Evolutionary conservation across 768 basidiomycete species (phyloP), one percentile per base, ranked within the genome.

Genomic region (Psilocybe azurescens): DNA sequence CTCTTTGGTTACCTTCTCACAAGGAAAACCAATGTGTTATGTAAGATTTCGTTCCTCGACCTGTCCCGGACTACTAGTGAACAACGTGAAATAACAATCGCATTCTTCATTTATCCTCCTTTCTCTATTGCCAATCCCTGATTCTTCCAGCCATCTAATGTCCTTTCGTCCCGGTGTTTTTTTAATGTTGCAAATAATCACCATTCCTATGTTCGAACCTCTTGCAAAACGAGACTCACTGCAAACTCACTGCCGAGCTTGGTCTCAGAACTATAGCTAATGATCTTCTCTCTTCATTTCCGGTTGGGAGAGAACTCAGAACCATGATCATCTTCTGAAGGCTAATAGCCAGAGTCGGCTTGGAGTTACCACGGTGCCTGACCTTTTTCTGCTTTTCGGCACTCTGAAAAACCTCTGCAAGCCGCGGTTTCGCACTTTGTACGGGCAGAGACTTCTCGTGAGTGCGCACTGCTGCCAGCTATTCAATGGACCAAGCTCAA

Each of bases 21-120:
- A 71, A 59, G 65, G 65, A 67, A 71, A 68, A 70, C 67, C 67
- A 69, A 56, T 60, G 47, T 44, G 52, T 73, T 75, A 74, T 70
- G 70, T 73, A 73, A 73, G 70, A 67, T 61, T 58, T 64, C 53
- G 41, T 67, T 54, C 68, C 61, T 66, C 32, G 46, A 46, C 33
- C n/a, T 8, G 38, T 51, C 24, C 49, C 24, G 24, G 24, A 24
- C 24, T 24, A 24, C 24, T 58, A 53, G 50, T 56, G 30, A 58
- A 30, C 53, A 51, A 30, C 61, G 47, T 62, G 33, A 11, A 44
- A 44, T 44, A 44, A 44, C 41, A 44, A 44, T 11, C 41, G 14
- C 41, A 14, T 9, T 9, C 41, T 44, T n/a, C 11, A 44, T 44
- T 44, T 11, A 44, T 11, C 41, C 41, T 44, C 41, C 41, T 8